phyloP scores from a whole-genome alignment of 2,329 filamentous ascomycete genomes.

The Exserohilum rostratum region DNA sequence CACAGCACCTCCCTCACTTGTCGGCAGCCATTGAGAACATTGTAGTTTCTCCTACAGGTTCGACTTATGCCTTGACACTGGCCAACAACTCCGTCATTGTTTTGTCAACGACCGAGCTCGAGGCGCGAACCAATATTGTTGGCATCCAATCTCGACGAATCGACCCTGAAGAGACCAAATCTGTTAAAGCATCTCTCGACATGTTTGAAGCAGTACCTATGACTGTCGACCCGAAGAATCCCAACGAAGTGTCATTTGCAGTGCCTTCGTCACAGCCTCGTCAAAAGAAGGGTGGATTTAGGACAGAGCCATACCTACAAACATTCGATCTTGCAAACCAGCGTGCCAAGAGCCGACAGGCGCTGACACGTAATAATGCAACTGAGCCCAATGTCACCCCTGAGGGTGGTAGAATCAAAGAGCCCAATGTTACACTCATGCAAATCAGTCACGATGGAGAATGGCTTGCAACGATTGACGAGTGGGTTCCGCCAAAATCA shows the following conservation, averaged over 20 bases:
- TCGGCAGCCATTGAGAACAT: constrained; percentile 84
- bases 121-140: constrained; percentile 81
- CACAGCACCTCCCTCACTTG: constrained; percentile 87
- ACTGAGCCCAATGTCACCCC: constrained; percentile 80
- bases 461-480: constrained; percentile 91
- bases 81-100: constrained; percentile 93
- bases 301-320: constrained; percentile 71
- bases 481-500: constrained; percentile 77
- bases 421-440: constrained; percentile 78
- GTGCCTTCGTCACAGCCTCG: constrained; percentile 60
- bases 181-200: constrained; percentile 23
- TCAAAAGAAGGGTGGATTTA: constrained; percentile 28
- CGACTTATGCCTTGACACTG: constrained; percentile 82
- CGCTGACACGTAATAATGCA: constrained; percentile 83
- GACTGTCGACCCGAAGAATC: constrained; percentile 49
- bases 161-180: constrained; percentile 30
- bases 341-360: constrained; percentile 82
- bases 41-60: constrained; percentile 77
- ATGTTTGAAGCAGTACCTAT: constrained; percentile 44
- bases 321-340: constrained; percentile 83
- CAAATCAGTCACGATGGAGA: constrained; percentile 79
- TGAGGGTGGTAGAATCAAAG: constrained; percentile 71
- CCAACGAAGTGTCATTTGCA: constrained; percentile 53
- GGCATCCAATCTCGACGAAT: constrained; percentile 69
- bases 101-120: constrained; percentile 85